These are phyloP conservation scores for Phytomonas sp. DNA, from an alignment of 208 protist species.

Conservation along the genomic window DNA sequence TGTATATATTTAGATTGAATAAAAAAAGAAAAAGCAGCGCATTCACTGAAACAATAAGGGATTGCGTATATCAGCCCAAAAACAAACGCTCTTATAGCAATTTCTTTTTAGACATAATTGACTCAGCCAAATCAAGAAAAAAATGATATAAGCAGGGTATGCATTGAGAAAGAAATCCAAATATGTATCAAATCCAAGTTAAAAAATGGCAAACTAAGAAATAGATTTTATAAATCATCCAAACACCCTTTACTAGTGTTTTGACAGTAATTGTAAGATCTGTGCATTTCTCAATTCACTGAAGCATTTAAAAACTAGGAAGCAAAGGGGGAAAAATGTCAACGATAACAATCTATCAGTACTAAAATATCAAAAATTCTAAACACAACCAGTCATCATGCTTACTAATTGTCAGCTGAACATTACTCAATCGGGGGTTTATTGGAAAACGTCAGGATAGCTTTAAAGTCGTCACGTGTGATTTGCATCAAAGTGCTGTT, in stretches of 20 bases:
- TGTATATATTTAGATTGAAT: neutral
- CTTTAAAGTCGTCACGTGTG: slow-evolving; percentile 44
- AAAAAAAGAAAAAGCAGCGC: neutral
- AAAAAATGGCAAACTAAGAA: neutral
- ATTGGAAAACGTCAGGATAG: slow-evolving; percentile 44
- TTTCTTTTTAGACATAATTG: neutral
- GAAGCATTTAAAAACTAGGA: neutral
- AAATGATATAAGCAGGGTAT: neutral
- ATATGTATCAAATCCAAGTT: neutral
- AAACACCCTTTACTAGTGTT: neutral
- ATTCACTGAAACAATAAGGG: neutral
- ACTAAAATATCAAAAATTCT: neutral
- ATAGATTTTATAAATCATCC: neutral
- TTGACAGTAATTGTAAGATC: neutral
- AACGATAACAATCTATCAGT: neutral
- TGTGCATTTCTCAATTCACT: neutral
- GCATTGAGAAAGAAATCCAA: neutral
- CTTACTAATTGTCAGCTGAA: neutral
- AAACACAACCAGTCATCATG: neutral
- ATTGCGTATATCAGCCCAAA: neutral
- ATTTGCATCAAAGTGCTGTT: slow-evolving; percentile 82
- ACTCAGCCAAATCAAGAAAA: neutral
- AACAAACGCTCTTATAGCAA: neutral
- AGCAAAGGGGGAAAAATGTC: neutral
- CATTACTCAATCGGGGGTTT: slow-evolving; percentile 14